A percentile compares a stretch with the other conserved stretches of the same genome.
Evolutionary conservation across 2,329 filamentous ascomycete genomes (phyloP).

Genomic region (Colletotrichum limetticola): DNA sequence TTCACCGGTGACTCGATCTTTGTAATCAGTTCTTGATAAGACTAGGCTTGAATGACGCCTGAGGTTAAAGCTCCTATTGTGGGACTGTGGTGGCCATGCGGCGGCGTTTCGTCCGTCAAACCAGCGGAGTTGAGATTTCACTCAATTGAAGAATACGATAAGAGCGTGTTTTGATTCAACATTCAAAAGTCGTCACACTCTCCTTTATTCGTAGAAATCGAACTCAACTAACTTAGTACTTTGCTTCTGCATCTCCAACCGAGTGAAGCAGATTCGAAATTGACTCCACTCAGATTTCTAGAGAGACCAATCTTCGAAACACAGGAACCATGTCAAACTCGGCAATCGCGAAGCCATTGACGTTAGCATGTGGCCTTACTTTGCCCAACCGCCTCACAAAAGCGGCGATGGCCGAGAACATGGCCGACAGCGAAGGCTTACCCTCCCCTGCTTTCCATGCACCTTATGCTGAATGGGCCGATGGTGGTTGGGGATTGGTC

Average conservation of each 20-base stretch:
- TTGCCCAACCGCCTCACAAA: constrained; percentile 65
- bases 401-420: constrained; percentile 60
- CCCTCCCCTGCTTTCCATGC: constrained; percentile 54
- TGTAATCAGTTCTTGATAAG: neutral
- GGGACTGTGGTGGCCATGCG: neutral
- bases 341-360: constrained; percentile 47
- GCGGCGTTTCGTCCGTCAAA: neutral
- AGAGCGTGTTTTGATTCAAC: neutral
- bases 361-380: constrained; percentile 64
- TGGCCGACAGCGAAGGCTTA: constrained; percentile 52
- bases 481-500: constrained; percentile 63
- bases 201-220: too few relatives aligned
- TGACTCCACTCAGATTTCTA: neutral
- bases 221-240: neutral
- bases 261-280: too few relatives aligned
- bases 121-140: neutral
- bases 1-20: neutral
- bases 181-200: neutral
- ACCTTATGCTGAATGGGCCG: constrained; percentile 64
- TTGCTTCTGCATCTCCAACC: neutral
- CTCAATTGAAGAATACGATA: neutral
- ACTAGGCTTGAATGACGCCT: neutral
- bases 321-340: constrained; percentile 11
- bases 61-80: constrained; percentile 2
- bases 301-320: neutral